Evolutionary conservation across 345 rosid species (phyloP).

Genomic region (Carallia pectinifolia): DNA sequence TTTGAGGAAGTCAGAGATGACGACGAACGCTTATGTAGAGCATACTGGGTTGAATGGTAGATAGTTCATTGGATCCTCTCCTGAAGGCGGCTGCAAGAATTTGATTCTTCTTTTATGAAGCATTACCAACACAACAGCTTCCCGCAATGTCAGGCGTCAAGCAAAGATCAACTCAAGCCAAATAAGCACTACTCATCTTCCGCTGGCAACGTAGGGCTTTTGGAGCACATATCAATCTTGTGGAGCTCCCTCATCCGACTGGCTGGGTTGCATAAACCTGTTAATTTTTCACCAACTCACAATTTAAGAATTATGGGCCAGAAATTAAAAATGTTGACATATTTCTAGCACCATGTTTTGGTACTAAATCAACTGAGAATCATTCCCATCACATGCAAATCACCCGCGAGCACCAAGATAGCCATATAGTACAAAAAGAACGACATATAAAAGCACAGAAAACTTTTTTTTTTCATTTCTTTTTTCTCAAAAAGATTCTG

Average conservation of each 20-base stretch:
- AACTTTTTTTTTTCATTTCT: too few relatives aligned
- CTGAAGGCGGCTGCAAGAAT: background rate
- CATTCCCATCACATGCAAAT: too few relatives aligned
- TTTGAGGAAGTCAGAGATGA: too few relatives aligned
- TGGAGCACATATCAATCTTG: constrained; percentile 58
- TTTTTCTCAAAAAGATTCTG: too few relatives aligned
- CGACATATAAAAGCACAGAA: background rate
- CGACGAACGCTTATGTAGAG: too few relatives aligned
- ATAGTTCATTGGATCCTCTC: background rate
- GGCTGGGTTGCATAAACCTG: constrained; percentile 76
- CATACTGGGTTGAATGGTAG: too few relatives aligned
- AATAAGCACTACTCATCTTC: constrained; percentile 36
- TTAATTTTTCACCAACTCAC: background rate
- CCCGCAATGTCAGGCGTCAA: background rate
- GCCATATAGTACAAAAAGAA: background rate
- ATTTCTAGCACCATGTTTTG: background rate
- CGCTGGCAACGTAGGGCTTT: constrained; percentile 68
- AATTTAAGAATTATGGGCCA: background rate
- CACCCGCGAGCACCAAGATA: too few relatives aligned
- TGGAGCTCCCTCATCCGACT: constrained; percentile 64
- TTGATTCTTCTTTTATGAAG: background rate
- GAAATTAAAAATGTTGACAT: background rate
- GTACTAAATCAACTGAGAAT: background rate
- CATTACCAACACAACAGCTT: background rate
- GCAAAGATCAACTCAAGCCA: background rate